phyloP scores from a whole-genome alignment of 2,329 filamentous ascomycete genomes.

The Fusarium falciforme region DNA sequence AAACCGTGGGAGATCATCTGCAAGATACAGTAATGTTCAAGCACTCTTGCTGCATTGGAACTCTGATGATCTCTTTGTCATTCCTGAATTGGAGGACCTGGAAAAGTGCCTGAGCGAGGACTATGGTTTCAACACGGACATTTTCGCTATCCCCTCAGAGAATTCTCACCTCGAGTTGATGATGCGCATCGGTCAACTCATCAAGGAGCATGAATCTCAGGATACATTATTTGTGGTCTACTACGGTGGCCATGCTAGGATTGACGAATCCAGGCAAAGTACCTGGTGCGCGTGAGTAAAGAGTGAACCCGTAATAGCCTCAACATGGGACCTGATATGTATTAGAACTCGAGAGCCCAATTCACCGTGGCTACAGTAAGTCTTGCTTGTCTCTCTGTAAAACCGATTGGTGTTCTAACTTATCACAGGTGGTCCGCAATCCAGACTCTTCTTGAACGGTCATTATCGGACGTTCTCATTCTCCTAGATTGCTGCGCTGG shows the following conservation, averaged over 20 bases:
- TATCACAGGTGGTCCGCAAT: conserved; percentile 66
- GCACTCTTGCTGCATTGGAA: conserved; percentile 68
- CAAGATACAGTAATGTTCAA: conserved; percentile 67
- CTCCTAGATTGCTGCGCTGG: conserved; percentile 70
- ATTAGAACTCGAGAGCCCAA: conserved; percentile 60
- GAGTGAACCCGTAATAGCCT: too few species aligned
- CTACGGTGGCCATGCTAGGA: conserved; percentile 70
- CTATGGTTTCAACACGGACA: conserved; percentile 67
- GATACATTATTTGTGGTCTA: conserved; percentile 69
- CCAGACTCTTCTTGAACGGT: conserved; percentile 68
- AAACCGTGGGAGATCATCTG: conserved; percentile 63
- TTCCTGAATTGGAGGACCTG: conserved; percentile 68
- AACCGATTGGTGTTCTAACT: conserved; percentile 8
- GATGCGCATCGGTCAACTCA: conserved; percentile 66
- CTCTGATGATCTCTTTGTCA: conserved; percentile 68
- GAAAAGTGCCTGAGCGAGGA: conserved; percentile 65
- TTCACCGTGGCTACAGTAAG: conserved; percentile 67
- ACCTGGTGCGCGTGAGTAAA: conserved; percentile 68
- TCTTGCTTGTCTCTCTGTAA: conserved; percentile 10
- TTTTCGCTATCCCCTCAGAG: conserved; percentile 68
- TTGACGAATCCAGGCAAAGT: conserved; percentile 69
- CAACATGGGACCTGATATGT: conserved; percentile 14
- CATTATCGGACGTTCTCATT: conserved; percentile 67
- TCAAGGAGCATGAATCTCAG: conserved; percentile 66
- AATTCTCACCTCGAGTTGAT: conserved; percentile 70